A percentile compares a stretch with the other conserved stretches of the same genome.
phyloP scores from a whole-genome alignment of 73 alveolate genomes.

The Paraurostyla sp. region DNA sequence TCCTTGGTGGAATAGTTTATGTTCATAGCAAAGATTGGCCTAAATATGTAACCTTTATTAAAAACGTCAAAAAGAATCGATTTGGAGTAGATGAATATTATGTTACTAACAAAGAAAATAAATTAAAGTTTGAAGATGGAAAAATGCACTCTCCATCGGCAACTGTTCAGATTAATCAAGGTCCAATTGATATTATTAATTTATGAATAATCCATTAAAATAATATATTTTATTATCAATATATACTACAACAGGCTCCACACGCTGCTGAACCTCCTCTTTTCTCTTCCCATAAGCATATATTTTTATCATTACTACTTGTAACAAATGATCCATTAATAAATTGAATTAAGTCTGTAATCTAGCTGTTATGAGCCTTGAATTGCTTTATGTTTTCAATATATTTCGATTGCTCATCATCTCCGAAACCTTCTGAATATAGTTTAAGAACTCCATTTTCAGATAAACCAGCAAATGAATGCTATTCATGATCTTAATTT shows the following conservation, averaged over 20 bases:
- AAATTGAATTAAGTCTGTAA: constrained; percentile 8
- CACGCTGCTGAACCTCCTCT: constrained; percentile 19
- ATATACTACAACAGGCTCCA: constrained; percentile 41
- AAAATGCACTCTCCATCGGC: no score
- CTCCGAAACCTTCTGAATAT: neutral
- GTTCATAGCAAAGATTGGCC: constrained; percentile 21
- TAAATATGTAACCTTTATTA: neutral
- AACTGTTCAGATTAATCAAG: no score
- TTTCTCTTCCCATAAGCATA: constrained; percentile 55
- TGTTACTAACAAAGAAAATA: constrained; percentile 11
- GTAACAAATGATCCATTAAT: constrained; percentile 45
- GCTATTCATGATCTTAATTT: neutral
- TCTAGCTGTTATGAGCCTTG: neutral
- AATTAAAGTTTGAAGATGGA: neutral
- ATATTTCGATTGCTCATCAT: constrained; percentile 21
- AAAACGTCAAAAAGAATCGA: neutral
- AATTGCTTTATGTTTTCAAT: neutral
- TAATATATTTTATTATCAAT: constrained; percentile 16
- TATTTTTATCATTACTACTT: neutral
- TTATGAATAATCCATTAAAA: no score
- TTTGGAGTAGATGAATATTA: neutral
- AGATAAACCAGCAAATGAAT: neutral
- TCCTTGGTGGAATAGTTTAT: neutral
- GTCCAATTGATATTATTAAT: no score
- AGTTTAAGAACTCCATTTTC: neutral